Percentiles rank a stretch among this genome's conserved stretches.
Conservation (phyloP, 164 flowering plant genomes). For the Paratinospora sagittata region DNA sequence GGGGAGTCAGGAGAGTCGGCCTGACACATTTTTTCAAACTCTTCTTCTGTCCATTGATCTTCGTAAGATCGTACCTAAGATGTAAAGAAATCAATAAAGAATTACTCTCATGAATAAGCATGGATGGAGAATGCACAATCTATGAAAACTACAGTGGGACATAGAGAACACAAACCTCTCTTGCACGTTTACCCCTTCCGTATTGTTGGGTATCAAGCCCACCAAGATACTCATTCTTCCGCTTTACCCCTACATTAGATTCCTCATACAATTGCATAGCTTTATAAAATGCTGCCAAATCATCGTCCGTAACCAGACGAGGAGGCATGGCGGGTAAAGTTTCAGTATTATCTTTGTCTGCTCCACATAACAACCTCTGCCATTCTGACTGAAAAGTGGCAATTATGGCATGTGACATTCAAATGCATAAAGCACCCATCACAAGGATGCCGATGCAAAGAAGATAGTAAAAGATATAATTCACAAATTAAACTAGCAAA, state of each 20-base stretch:
- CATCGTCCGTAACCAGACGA: slow-evolving; percentile 87
- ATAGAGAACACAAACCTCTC: slow-evolving; percentile 63
- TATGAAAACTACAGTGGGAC: background rate
- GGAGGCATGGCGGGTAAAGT: slow-evolving; percentile 55
- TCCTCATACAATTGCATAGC: slow-evolving; percentile 75
- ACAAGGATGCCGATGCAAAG: background rate
- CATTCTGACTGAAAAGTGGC: slow-evolving; percentile 53
- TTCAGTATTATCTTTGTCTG: slow-evolving; percentile 31
- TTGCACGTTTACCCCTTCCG: slow-evolving; percentile 95
- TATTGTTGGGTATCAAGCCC: slow-evolving; percentile 80
- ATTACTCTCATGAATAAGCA: background rate
- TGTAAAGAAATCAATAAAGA: slow-evolving; percentile 9
- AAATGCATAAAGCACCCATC: background rate
- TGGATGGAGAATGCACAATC: background rate
- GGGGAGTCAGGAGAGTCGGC: slow-evolving; percentile 73
- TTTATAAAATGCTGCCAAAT: slow-evolving; percentile 60
- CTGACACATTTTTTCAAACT: slow-evolving; percentile 93
- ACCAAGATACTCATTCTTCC: slow-evolving; percentile 55
- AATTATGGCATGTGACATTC: background rate
- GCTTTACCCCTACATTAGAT: slow-evolving; percentile 44
- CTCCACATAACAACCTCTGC: slow-evolving; percentile 46
- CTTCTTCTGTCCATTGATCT: slow-evolving; percentile 98
- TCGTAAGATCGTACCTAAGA: slow-evolving; percentile 93
- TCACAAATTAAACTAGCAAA: background rate
- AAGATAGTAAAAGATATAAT: background rate